A percentile compares a stretch with the other conserved stretches of the same genome.
Conservation (phyloP, 2,329 filamentous ascomycete genomes). For the Ceratocystis cubensis region DNA sequence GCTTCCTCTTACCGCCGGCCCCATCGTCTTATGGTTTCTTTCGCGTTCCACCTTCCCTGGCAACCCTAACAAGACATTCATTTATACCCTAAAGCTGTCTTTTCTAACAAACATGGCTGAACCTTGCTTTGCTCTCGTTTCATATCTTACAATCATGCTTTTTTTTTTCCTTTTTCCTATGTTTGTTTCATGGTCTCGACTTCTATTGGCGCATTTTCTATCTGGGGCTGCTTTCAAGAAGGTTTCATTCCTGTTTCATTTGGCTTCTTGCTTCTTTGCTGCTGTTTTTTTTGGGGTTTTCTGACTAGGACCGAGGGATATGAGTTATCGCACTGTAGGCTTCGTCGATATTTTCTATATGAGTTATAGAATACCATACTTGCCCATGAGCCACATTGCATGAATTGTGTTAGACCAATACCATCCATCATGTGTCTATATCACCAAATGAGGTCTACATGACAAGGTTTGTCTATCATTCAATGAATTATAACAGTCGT, state of each 20-base stretch:
- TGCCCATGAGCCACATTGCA: neutral
- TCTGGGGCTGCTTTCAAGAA: neutral
- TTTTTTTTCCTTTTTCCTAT: neutral
- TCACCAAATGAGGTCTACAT: neutral
- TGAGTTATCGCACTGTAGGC: neutral
- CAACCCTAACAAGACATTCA: neutral
- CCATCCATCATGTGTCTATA: neutral
- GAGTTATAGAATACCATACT: neutral
- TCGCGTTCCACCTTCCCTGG: too few species aligned
- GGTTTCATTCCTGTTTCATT: neutral
- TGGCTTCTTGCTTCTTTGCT: neutral
- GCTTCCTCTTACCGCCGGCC: neutral
- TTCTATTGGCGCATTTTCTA: slow-evolving; percentile 1
- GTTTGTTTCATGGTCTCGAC: neutral
- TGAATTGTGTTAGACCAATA: neutral
- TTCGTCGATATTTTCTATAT: neutral
- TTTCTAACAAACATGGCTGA: neutral
- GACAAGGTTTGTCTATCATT: neutral
- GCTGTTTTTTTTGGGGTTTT: neutral
- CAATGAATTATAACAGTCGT: neutral
- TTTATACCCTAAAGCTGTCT: neutral
- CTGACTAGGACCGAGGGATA: neutral
- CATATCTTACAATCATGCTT: neutral
- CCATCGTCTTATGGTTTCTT: neutral
- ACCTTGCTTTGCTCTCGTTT: neutral